Conservation (phyloP, 2,329 filamentous ascomycete genomes). For the Lasiodiplodia sp. region DNA sequence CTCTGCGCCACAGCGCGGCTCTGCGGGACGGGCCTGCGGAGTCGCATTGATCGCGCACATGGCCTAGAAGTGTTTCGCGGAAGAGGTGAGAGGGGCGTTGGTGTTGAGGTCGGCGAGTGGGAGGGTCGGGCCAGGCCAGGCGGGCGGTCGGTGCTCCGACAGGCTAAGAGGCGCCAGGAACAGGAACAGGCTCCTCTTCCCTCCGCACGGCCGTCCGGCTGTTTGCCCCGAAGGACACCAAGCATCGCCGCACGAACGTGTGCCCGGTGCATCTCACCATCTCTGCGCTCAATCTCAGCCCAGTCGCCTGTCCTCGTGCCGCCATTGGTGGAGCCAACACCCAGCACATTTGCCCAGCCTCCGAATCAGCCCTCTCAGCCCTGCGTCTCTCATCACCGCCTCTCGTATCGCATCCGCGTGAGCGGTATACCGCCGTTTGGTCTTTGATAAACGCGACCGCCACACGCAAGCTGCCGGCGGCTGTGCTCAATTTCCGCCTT, state of each 20-base stretch:
- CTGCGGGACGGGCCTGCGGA: background rate
- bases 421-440: slow-evolving; percentile 6
- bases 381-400: slow-evolving; percentile 15
- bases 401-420: slow-evolving; percentile 18
- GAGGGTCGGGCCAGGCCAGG: background rate
- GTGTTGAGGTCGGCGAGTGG: background rate
- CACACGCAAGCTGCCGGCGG: background rate
- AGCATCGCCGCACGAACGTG: background rate
- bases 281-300: background rate
- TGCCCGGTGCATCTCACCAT: slow-evolving; percentile 4
- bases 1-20: background rate
- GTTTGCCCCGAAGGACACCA: slow-evolving; percentile 5
- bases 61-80: background rate
- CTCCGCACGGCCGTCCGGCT: background rate
- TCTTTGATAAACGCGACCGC: background rate
- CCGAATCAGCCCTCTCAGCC: background rate
- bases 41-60: background rate
- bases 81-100: background rate
- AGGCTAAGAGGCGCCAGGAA: background rate
- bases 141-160: background rate
- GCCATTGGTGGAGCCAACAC: background rate
- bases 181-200: background rate
- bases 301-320: background rate
- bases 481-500: slow-evolving; percentile 24
- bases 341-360: background rate